phyloP scores from a whole-genome alignment of 148 eudicot species.

The Polygonum aviculare region DNA sequence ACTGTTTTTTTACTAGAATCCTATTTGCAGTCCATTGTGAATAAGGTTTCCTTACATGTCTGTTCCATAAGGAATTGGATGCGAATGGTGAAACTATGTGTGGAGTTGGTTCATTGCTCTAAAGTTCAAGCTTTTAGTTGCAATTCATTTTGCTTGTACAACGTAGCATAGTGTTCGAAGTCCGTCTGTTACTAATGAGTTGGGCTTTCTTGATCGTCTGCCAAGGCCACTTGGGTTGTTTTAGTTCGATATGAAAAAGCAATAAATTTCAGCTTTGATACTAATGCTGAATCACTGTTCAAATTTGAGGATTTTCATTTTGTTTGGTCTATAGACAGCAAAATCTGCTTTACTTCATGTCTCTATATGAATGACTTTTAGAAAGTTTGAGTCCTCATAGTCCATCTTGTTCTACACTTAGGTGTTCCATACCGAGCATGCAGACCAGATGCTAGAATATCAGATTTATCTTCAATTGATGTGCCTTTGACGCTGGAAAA shows the following conservation, averaged over 20 bases:
- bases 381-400: not conserved
- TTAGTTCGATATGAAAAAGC: not conserved
- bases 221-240: not conserved
- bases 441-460: constrained; percentile 12
- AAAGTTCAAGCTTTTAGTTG: not conserved
- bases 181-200: not conserved
- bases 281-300: not conserved
- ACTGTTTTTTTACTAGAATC: not conserved
- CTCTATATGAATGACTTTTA: not conserved
- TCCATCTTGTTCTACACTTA: constrained; percentile 13
- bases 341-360: not conserved
- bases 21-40: not conserved
- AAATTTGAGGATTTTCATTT: not conserved
- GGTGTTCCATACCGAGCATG: constrained; percentile 23
- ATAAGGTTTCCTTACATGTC: not conserved
- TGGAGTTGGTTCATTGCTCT: not conserved
- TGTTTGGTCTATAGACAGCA: not conserved
- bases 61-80: not conserved
- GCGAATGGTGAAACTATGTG: not conserved
- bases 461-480: constrained; percentile 17
- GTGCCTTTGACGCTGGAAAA: constrained; percentile 15
- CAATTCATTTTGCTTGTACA: not conserved
- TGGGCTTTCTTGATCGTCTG: not conserved
- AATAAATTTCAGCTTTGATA: not conserved
- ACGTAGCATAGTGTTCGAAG: not conserved